Evolutionary conservation across 257 asterid species (phyloP).

Genomic region (Coffea canephora): DNA sequence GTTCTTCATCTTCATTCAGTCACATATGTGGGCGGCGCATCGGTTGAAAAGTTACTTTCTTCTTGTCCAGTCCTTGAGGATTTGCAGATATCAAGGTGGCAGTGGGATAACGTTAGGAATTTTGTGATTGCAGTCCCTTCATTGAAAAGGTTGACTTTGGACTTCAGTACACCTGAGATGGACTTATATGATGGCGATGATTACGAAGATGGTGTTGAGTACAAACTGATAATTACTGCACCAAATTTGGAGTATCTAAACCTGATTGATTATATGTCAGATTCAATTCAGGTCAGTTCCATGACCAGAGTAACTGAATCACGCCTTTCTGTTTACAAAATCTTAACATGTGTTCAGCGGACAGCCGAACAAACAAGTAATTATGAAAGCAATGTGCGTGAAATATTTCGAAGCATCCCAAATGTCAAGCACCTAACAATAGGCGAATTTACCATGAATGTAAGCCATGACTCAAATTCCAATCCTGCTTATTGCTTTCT

Average conservation of each 20-base stretch:
- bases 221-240: constrained; percentile 6
- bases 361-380: background rate
- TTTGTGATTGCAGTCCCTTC: constrained; percentile 12
- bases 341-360: background rate
- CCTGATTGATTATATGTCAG: background rate
- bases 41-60: background rate
- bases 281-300: background rate
- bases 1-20: background rate
- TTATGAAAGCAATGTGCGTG: background rate
- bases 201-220: background rate
- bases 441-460: background rate
- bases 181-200: background rate
- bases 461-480: background rate
- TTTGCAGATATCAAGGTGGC: background rate
- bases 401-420: constrained; percentile 6
- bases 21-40: background rate
- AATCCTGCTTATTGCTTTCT: background rate
- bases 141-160: background rate
- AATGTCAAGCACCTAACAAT: constrained; percentile 1
- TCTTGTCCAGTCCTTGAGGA: constrained; percentile 7
- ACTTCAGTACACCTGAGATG: background rate
- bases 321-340: background rate
- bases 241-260: constrained; percentile 11
- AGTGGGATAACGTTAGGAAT: background rate
- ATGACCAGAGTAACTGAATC: constrained; percentile 10